Evolutionary conservation across 83 land plant species (phyloP).

Genomic region (Larix sibirica): DNA sequence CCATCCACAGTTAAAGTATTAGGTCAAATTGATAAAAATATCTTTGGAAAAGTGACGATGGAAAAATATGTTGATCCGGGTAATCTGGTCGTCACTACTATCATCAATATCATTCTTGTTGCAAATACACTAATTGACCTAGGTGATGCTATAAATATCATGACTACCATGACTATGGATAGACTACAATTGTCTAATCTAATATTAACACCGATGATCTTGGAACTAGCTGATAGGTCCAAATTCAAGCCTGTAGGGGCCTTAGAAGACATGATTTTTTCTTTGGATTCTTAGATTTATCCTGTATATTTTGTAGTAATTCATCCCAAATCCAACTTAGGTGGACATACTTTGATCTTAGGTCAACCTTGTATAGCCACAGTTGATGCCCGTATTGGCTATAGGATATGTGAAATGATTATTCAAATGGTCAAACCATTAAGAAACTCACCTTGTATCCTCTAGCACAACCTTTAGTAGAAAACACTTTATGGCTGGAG

Average conservation of each 20-base stretch:
- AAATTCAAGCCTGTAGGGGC: neutral
- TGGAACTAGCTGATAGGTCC: neutral
- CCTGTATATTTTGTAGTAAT: neutral
- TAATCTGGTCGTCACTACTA: neutral
- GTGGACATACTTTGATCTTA: neutral
- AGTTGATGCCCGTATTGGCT: neutral
- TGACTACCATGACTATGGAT: neutral
- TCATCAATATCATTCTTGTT: neutral
- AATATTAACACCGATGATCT: too few species aligned
- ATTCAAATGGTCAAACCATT: too few species aligned
- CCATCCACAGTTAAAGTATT: neutral
- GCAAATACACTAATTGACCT: too few species aligned
- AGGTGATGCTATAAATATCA: neutral
- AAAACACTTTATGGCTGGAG: too few species aligned
- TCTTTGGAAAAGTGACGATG: too few species aligned
- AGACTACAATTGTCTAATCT: neutral
- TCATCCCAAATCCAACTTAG: neutral
- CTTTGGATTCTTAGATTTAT: too few species aligned
- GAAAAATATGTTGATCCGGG: neutral
- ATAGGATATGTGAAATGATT: neutral
- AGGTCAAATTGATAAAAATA: too few species aligned
- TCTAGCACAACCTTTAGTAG: neutral
- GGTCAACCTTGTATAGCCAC: neutral
- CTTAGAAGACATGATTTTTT: neutral
- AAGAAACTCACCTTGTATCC: neutral